A percentile compares a stretch with the other conserved stretches of the same genome.
phyloP scores from a whole-genome alignment of 2,329 filamentous ascomycete genomes.

The Fusarium nisikadoi region DNA sequence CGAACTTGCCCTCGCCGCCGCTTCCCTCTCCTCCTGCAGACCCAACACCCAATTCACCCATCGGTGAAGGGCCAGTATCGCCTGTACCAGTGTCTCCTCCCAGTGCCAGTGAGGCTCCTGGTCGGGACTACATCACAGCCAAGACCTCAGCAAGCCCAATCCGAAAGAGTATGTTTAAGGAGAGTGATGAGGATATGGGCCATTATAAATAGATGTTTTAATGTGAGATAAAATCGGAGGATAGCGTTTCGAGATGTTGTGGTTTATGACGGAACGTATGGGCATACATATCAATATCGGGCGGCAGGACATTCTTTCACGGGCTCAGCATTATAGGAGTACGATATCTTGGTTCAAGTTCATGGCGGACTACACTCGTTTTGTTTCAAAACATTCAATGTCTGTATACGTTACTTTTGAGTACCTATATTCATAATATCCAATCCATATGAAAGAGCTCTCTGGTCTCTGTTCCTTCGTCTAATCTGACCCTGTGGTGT shows the following conservation, averaged over 20 bases:
- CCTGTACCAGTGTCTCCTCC: constrained; percentile 43
- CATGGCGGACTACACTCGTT: constrained; percentile 25
- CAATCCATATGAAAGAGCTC: neutral
- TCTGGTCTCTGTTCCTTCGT: neutral
- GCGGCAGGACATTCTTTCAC: constrained; percentile 33
- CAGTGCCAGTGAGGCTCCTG: constrained; percentile 39
- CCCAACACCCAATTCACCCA: constrained; percentile 12
- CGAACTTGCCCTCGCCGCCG: constrained; percentile 9
- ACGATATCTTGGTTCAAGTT: constrained; percentile 9
- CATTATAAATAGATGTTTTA: constrained; percentile 26
- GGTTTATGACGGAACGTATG: neutral
- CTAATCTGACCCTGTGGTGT: too few species aligned
- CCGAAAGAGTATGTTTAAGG: constrained; percentile 56
- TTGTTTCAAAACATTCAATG: constrained; percentile 13
- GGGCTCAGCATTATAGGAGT: constrained; percentile 13
- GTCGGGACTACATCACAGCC: constrained; percentile 45
- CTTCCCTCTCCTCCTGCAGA: constrained; percentile 28
- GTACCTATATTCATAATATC: constrained; percentile 17
- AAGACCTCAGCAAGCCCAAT: constrained; percentile 41
- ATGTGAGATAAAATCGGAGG: neutral
- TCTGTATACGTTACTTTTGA: constrained; percentile 33
- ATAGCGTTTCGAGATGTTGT: constrained; percentile 33
- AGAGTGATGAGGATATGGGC: constrained; percentile 55
- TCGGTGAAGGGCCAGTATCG: constrained; percentile 2
- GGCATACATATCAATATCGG: neutral